These are phyloP conservation scores for Termitomyces sp. DNA, from an alignment of 768 basidiomycete species.

Conservation along the genomic window DNA sequence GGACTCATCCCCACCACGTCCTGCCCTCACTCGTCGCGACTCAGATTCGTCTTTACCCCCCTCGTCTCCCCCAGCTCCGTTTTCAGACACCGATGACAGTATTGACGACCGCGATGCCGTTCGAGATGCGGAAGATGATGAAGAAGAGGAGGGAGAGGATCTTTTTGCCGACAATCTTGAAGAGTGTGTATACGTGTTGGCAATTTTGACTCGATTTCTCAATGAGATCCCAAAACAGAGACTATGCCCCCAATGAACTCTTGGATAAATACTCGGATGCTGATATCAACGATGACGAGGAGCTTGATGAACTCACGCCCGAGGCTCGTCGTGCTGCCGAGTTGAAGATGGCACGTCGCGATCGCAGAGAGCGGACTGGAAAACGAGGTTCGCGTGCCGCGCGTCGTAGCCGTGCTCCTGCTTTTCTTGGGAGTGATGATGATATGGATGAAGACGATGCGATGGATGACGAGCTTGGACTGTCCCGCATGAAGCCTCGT, in stretches of 20 bases:
- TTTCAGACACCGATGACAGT: conserved; percentile 86
- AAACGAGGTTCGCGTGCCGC: conserved; percentile 73
- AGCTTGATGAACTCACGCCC: conserved; percentile 64
- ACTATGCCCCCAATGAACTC: conserved; percentile 80
- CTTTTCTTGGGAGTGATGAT: conserved; percentile 83
- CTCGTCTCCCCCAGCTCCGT: conserved; percentile 78
- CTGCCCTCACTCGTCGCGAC: conserved; percentile 48
- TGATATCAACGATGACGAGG: conserved; percentile 82
- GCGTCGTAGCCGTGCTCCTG: conserved; percentile 77
- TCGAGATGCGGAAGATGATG: conserved; percentile 63
- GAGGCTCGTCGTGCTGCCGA: conserved; percentile 81
- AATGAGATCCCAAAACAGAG: conserved; percentile 41
- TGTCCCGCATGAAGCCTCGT: conserved; percentile 74
- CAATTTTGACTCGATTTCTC: conserved; percentile 11
- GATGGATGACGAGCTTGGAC: conserved; percentile 62
- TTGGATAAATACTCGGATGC: conserved; percentile 88
- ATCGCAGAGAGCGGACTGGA: conserved; percentile 69
- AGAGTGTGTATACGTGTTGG: conserved; percentile 45
- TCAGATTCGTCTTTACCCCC: conserved; percentile 81
- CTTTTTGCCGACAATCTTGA: conserved; percentile 82
- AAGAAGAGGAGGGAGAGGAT: conserved; percentile 89
- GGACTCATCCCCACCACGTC: conserved; percentile 47
- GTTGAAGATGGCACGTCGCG: conserved; percentile 82
- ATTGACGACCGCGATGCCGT: conserved; percentile 70
- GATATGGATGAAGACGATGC: conserved; percentile 77